Percentiles rank a stretch among this genome's conserved stretches.
phyloP scores from a whole-genome alignment of 139 green algal species.

The Chlamydomonas sp. region DNA sequence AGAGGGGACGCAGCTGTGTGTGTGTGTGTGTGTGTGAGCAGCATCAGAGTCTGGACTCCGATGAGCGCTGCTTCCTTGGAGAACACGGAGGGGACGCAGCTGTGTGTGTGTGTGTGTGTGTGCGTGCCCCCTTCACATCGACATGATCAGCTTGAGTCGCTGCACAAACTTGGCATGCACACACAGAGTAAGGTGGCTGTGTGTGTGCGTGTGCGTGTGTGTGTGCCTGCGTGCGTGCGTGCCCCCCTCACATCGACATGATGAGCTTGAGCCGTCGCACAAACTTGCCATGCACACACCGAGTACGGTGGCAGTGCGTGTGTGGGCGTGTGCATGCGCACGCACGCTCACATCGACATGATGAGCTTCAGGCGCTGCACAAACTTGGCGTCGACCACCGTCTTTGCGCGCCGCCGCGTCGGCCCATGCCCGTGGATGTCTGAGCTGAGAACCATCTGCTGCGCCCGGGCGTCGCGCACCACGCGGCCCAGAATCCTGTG shows the following conservation, averaged over 20 bases:
- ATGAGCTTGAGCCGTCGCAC: no score
- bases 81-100: constrained; percentile 63
- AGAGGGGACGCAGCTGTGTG: constrained; percentile 67
- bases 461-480: constrained; percentile 16
- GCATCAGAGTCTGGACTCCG: constrained; percentile 39
- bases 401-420: constrained; percentile 7
- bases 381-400: constrained; percentile 50
- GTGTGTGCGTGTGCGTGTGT: no score
- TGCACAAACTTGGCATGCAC: not conserved
- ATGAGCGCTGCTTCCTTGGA: constrained; percentile 67
- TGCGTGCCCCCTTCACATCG: not conserved
- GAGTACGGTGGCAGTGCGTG: not conserved
- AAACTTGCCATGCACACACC: no score
- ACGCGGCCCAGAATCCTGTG: constrained; percentile 15
- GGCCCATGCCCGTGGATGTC: not conserved
- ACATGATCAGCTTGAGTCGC: not conserved
- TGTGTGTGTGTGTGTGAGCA: constrained; percentile 55
- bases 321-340: not conserved
- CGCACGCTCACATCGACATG: constrained; percentile 41
- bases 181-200: not conserved
- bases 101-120: constrained; percentile 21
- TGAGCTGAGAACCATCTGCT: constrained; percentile 25
- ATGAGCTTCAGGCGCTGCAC: constrained; percentile 42
- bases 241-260: no score
- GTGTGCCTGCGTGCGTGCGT: no score